Evolutionary conservation across 2,329 filamentous ascomycete species (phyloP).

Genomic region (Penicillium hordei): DNA sequence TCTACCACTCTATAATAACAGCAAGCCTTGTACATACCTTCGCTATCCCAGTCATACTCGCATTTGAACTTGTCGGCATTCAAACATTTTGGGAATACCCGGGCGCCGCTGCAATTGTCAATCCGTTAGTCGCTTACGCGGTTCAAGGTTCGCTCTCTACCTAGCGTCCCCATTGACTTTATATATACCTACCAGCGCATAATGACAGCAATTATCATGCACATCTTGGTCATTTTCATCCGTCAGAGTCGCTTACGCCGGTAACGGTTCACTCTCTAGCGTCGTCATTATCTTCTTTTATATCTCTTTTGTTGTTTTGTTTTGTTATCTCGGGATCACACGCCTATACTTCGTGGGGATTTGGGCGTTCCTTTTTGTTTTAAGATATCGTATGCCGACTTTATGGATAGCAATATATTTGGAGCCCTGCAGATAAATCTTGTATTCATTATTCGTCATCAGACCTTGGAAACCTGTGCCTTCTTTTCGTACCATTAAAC

Average conservation of each 20-base stretch:
- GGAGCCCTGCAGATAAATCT: neutral
- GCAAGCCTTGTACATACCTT: neutral
- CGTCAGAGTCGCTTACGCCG: too few species aligned
- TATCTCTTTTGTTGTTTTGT: neutral
- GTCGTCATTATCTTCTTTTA: neutral
- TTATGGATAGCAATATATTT: neutral
- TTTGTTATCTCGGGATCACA: neutral
- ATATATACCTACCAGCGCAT: neutral
- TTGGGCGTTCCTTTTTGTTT: neutral
- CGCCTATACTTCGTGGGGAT: neutral
- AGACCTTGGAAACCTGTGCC: neutral
- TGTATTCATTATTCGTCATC: neutral
- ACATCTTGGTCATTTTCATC: neutral
- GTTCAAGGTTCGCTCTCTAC: neutral
- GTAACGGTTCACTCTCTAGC: neutral
- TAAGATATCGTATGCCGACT: conserved; percentile 11
- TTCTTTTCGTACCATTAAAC: neutral
- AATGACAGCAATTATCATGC: neutral
- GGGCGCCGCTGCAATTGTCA: neutral
- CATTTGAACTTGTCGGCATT: neutral
- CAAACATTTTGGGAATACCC: neutral
- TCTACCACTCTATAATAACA: neutral
- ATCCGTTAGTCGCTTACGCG: neutral
- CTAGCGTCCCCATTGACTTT: neutral
- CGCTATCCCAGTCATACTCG: neutral